Percentiles rank a stretch among this genome's conserved stretches.
Evolutionary conservation across 306 rosid genomes (phyloP).

Genomic region (Prunus persica): Prunus_persica_NCBIv2 NC_034016.1:5154001-5154500

Average conservation of each 20-base stretch:
- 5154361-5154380: slow-evolving; percentile 31
- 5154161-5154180: not conserved
- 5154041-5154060: too few species aligned
- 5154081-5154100: too few species aligned
- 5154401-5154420: slow-evolving; percentile 34
- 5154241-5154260: not conserved
- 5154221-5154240: not conserved
- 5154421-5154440: slow-evolving; percentile 24
- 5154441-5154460: not conserved
- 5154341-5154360: slow-evolving; percentile 25
- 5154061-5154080: too few species aligned
- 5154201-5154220: not conserved
- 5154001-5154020: too few species aligned
- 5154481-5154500: not conserved
- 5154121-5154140: too few species aligned
- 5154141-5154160: too few species aligned
- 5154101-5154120: too few species aligned
- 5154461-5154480: not conserved
- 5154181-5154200: not conserved
- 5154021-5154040: too few species aligned
- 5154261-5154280: not conserved
- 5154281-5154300: not conserved
- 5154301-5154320: slow-evolving; percentile 26
- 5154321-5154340: slow-evolving; percentile 3
- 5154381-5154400: slow-evolving; percentile 22